phyloP scores from a whole-genome alignment of 2,329 filamentous ascomycete genomes.

The Fusarium chaquense region DNA sequence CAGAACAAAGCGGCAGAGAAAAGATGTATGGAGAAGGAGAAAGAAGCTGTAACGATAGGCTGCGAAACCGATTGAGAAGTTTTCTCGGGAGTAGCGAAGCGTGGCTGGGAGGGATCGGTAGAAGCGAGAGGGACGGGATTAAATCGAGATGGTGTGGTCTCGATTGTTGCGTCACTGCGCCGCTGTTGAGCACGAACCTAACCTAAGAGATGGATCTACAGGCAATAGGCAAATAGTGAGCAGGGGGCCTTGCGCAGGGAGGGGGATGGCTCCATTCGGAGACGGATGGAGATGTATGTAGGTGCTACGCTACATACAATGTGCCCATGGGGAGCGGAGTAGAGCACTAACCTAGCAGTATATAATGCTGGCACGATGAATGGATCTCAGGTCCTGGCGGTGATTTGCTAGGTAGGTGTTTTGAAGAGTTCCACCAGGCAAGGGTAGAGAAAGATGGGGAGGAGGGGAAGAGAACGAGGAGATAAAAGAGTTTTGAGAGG shows the following conservation, averaged over 20 bases:
- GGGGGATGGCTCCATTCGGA: constrained; percentile 13
- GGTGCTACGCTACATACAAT: background rate
- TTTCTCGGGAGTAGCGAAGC: constrained; percentile 41
- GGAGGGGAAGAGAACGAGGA: background rate
- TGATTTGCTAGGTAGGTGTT: constrained; percentile 22
- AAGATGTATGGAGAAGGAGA: constrained; percentile 28
- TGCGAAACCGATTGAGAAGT: constrained; percentile 44
- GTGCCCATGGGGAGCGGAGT: constrained; percentile 36
- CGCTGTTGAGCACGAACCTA: constrained; percentile 41
- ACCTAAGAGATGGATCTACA: constrained; percentile 44
- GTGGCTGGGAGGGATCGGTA: constrained; percentile 42
- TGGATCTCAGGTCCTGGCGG: constrained; percentile 22
- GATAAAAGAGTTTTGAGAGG: background rate
- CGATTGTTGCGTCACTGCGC: constrained; percentile 48
- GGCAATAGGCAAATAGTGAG: constrained; percentile 33
- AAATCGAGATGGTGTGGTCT: constrained; percentile 45
- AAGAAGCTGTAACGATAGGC: constrained; percentile 44
- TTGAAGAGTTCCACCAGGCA: constrained; percentile 17
- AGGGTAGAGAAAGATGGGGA: constrained; percentile 11
- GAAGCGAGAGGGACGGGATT: constrained; percentile 39
- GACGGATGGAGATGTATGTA: constrained; percentile 20
- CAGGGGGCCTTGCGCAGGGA: constrained; percentile 40
- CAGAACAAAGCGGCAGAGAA: constrained; percentile 9
- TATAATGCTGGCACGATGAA: constrained; percentile 11
- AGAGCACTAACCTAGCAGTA: constrained; percentile 27